Percentiles rank a stretch among this genome's conserved stretches.
Evolutionary conservation across 2,329 filamentous ascomycete genomes (phyloP).

Genomic region (Cryoendolithus antarcticus): DNA sequence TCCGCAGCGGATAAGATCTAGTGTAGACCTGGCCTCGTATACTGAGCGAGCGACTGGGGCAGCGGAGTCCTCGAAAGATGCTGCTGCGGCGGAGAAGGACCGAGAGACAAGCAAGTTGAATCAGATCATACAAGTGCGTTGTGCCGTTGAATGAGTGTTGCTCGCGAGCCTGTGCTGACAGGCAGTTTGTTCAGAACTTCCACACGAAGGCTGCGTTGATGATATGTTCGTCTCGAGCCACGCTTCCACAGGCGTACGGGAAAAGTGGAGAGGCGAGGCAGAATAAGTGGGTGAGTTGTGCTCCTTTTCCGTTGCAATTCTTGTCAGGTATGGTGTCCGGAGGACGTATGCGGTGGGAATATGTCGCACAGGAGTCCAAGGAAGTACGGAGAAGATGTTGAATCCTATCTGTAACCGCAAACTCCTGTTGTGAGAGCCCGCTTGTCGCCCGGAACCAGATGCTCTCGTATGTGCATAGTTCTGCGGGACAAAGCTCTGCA

Average conservation of each 20-base stretch:
- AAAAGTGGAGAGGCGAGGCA: constrained; percentile 52
- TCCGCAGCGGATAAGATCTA: constrained; percentile 39
- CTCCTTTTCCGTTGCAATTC: neutral
- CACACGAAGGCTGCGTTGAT: constrained; percentile 77
- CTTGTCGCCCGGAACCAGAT: too few relatives aligned
- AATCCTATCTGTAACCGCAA: too few relatives aligned
- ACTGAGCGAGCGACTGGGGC: constrained; percentile 39
- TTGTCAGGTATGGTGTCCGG: too few relatives aligned
- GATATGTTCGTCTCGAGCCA: constrained; percentile 68
- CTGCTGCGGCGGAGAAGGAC: constrained; percentile 29
- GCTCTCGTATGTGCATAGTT: too few relatives aligned
- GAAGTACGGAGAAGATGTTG: too few relatives aligned
- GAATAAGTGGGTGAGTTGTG: constrained; percentile 69
- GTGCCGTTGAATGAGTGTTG: neutral
- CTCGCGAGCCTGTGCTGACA: constrained; percentile 6
- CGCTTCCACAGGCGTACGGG: constrained; percentile 46
- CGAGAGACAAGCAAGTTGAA: constrained; percentile 72
- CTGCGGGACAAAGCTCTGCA: too few relatives aligned
- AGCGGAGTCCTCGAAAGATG: constrained; percentile 31
- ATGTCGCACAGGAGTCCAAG: too few relatives aligned
- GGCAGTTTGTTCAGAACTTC: constrained; percentile 55
- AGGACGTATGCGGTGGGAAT: too few relatives aligned
- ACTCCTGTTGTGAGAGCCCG: too few relatives aligned
- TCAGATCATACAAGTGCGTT: constrained; percentile 75
- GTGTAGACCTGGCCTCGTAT: constrained; percentile 38